Evolutionary conservation across 495 filamentous ascomycete species (phyloP), one percentile per base, ranked within the genome.

Genomic region (Tuber brumale): DNA sequence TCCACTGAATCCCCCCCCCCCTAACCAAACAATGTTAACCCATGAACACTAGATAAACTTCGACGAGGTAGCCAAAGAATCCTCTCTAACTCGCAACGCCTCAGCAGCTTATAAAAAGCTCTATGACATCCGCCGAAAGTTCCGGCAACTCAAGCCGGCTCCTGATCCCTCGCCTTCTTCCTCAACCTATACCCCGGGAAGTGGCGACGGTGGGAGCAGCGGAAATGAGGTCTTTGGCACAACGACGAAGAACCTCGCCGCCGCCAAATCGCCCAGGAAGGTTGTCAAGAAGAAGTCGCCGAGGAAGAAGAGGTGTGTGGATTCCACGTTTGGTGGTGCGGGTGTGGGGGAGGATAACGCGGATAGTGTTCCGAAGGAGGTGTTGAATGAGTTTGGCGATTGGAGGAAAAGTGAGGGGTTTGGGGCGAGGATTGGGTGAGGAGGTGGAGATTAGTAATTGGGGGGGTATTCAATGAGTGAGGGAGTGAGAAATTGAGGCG

Each of bases 61-160:
- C 27, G 72, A 73, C 21, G 27, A 73, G 37, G 72, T 73, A 23
- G 72, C 72, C 48, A 73, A 73, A 23, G 46, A 73, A 57, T 73
- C 72, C 18, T 31, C 72, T 3, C 72, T 61, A 35, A 42, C n/a
- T 27, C 43, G 27, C 41, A 73, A 57, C 46, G 44, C 72, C 2
- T 35, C 72, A 39, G 27, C 43, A 23, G 72, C 72, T 6, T 73
- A 73, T 57, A 39, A 73, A n/a, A 73, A 51, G 72, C 45, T 73
- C 41, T 73, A 57, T 21, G 18, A 41, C n/a, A 39, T 73, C 46
- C 48, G 61, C 10, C 72, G 72, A 10, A 73, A 66, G 61, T 73
- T 61, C 72, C 43, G 72, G n/a, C 57, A 66, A 31, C 2, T 16
- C 57, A 66, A 66, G 57, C 57, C 57, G 12, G 57, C 12, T 0